Conservation (phyloP, 2,329 filamentous ascomycete genomes). For the Phaeosphaeriaceae sp. region DNA sequence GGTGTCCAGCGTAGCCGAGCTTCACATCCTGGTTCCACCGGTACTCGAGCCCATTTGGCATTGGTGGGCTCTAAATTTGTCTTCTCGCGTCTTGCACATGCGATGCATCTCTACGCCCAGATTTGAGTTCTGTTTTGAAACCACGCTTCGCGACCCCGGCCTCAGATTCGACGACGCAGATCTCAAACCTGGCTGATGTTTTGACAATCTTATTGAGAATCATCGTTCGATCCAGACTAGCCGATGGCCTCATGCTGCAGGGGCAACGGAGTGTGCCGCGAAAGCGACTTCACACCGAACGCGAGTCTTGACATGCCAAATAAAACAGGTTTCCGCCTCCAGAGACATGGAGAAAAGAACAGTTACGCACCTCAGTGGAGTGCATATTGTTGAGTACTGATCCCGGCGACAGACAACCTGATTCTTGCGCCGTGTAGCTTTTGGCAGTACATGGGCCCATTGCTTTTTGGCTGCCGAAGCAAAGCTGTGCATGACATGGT, state of each 20-base stretch:
- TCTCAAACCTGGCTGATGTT: background rate
- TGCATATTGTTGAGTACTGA: background rate
- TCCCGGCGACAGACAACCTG: background rate
- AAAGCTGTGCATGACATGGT: conserved; percentile 21
- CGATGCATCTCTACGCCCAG: background rate
- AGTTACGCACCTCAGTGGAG: background rate
- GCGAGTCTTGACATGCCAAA: background rate
- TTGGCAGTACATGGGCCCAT: conserved; percentile 1
- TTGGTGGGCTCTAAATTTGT: background rate
- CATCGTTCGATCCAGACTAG: background rate
- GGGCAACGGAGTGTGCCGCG: background rate
- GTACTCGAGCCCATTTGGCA: conserved; percentile 1
- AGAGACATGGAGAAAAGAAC: background rate
- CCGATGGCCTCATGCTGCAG: background rate
- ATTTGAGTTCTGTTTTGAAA: conserved; percentile 1
- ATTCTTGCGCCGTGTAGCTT: background rate
- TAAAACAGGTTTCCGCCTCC: background rate
- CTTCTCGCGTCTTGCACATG: conserved; percentile 1
- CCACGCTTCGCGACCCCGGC: background rate
- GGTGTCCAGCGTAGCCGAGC: conserved; percentile 3
- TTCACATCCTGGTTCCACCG: conserved; percentile 4
- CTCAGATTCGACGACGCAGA: background rate
- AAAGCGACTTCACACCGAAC: background rate
- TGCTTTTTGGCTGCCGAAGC: conserved; percentile 20
- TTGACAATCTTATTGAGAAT: background rate